Evolutionary conservation across 306 rosid genomes (phyloP).

Genomic region (Quercus suber): DNA sequence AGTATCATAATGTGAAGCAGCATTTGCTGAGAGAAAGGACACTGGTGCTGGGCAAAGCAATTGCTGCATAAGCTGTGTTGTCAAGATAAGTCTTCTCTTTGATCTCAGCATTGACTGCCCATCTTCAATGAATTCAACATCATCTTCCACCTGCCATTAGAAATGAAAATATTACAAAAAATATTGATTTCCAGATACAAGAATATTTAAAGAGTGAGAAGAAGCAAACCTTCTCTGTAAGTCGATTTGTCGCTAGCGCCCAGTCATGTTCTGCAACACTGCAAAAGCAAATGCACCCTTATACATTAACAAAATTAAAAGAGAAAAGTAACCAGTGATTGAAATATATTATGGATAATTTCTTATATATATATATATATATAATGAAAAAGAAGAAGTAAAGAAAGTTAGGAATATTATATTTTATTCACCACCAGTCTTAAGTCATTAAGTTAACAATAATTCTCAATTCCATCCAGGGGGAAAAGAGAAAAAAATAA

Average conservation of each 20-base stretch:
- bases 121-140: conserved; percentile 31
- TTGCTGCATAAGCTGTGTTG: conserved; percentile 50
- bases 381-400: background rate
- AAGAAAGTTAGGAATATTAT: background rate
- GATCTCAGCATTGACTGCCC: conserved; percentile 23
- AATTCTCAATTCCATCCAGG: too few relatives aligned
- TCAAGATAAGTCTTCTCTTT: conserved; percentile 47
- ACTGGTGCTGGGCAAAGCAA: conserved; percentile 42
- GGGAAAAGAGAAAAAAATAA: background rate
- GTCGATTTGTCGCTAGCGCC: conserved; percentile 40
- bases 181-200: background rate
- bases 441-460: too few relatives aligned
- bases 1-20: conserved; percentile 35
- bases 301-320: background rate
- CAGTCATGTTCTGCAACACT: conserved; percentile 49
- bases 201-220: background rate
- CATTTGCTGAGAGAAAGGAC: conserved; percentile 37
- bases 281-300: conserved; percentile 5
- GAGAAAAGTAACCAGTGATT: background rate
- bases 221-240: conserved; percentile 41
- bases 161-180: conserved; percentile 7
- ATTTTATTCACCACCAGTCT: background rate
- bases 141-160: conserved; percentile 43
- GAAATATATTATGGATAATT: background rate
- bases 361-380: background rate